These are phyloP conservation scores for Fusarium newnesense DNA, from an alignment of 2,329 filamentous ascomycete species.

Conservation along the genomic window DNA sequence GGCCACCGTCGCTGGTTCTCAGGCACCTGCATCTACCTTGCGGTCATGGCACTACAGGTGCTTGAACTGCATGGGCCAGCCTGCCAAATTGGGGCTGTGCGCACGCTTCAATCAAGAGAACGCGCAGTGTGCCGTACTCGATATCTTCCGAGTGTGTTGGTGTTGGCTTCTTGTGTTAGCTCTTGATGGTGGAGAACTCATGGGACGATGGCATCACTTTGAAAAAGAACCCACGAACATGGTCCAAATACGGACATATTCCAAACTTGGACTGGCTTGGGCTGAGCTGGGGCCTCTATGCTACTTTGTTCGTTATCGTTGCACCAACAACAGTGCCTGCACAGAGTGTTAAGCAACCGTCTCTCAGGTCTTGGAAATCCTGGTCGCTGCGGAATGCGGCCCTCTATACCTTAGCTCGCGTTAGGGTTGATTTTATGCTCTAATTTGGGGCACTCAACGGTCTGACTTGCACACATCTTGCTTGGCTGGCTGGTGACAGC, in stretches of 20 bases:
- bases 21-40: slow-evolving; percentile 7
- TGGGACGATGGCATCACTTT: slow-evolving; percentile 33
- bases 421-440: slow-evolving; percentile 15
- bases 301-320: slow-evolving; percentile 4
- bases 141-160: slow-evolving; percentile 31
- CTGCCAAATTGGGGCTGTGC: slow-evolving; percentile 29
- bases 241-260: slow-evolving; percentile 9
- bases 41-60: slow-evolving; percentile 1
- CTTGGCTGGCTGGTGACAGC: slow-evolving; percentile 10
- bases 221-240: slow-evolving; percentile 19
- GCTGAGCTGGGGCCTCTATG: slow-evolving; percentile 1
- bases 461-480: slow-evolving; percentile 11
- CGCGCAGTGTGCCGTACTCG: background rate
- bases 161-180: slow-evolving; percentile 36
- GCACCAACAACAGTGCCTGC: background rate
- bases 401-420: slow-evolving; percentile 34
- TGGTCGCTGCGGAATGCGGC: slow-evolving; percentile 31
- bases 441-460: slow-evolving; percentile 24
- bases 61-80: slow-evolving; percentile 24
- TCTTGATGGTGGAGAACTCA: slow-evolving; percentile 31
- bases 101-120: slow-evolving; percentile 7
- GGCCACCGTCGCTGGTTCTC: background rate
- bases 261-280: background rate
- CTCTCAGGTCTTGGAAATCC: slow-evolving; percentile 6
- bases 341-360: background rate